These are phyloP conservation scores for Powellomyces hirtus DNA, from an alignment of 192 early-diverging fungal genomes.

Conservation along the genomic window DNA sequence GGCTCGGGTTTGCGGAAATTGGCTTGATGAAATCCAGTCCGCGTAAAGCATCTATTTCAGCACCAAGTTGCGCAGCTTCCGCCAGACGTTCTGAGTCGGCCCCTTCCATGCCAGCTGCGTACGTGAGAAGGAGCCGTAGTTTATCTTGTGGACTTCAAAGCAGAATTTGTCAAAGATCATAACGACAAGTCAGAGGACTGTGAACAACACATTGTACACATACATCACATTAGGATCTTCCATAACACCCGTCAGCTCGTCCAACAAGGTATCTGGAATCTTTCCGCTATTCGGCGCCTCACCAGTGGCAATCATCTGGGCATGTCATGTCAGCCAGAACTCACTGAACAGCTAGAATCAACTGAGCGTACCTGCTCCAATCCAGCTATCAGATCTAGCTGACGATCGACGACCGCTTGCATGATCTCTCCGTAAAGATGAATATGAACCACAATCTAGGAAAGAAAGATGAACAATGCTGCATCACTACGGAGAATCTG, in stretches of 20 bases:
- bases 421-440: constrained; percentile 68
- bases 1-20: neutral
- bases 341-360: neutral
- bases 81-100: neutral
- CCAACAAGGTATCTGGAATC: constrained; percentile 27
- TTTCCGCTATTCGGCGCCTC: constrained; percentile 56
- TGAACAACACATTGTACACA: neutral
- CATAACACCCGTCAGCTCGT: constrained; percentile 16
- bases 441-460: constrained; percentile 50
- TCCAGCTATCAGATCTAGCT: constrained; percentile 57
- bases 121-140: constrained; percentile 64
- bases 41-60: constrained; percentile 11
- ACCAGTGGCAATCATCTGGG: constrained; percentile 65
- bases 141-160: constrained; percentile 55
- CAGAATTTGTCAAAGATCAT: no score
- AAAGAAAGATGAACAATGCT: neutral
- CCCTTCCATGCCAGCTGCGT: constrained; percentile 10
- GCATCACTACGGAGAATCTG: constrained; percentile 44
- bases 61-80: constrained; percentile 5
- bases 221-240: constrained; percentile 23
- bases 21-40: constrained; percentile 19
- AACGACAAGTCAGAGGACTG: neutral
- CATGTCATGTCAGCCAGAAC: no score
- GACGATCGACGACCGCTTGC: constrained; percentile 56
- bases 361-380: constrained; percentile 56